These are phyloP conservation scores for Spizellomyces punctatus DNA, from an alignment of 192 early-diverging fungal genomes.

Conservation along the genomic window DNA sequence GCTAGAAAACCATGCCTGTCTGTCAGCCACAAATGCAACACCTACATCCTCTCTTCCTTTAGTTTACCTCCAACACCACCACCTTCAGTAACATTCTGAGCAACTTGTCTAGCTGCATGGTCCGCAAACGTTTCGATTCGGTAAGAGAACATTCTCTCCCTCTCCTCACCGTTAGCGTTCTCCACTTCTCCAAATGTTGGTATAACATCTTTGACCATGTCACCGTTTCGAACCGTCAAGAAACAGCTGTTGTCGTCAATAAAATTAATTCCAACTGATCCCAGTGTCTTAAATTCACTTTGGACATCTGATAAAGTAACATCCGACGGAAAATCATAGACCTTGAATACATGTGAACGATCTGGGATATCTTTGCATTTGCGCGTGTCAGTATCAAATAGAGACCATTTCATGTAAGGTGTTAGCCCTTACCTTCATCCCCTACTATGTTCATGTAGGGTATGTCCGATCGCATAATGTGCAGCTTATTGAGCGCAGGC, in stretches of 20 bases:
- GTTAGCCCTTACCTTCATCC: slow-evolving; percentile 37
- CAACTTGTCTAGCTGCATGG: no score
- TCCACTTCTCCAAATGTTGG: no score
- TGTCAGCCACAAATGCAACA: no score
- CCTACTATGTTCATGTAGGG: slow-evolving; percentile 62
- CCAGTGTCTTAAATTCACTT: slow-evolving; percentile 47
- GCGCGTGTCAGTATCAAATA: not conserved
- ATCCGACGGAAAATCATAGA: slow-evolving; percentile 56
- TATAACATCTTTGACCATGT: no score
- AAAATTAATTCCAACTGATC: slow-evolving; percentile 53
- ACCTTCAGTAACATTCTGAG: no score
- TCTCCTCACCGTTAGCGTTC: no score
- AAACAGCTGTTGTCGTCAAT: slow-evolving; percentile 52
- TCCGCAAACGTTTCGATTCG: no score
- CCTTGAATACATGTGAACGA: slow-evolving; percentile 49
- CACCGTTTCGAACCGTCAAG: slow-evolving; percentile 41
- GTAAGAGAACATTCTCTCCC: no score
- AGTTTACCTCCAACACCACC: no score
- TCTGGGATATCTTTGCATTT: slow-evolving; percentile 39
- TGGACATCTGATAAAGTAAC: slow-evolving; percentile 53
- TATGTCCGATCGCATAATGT: slow-evolving; percentile 69
- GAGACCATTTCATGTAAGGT: not conserved
- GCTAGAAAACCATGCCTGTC: no score
- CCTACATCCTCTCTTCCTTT: no score
- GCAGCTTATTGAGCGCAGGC: slow-evolving; percentile 55